phyloP scores from a whole-genome alignment of 192 early-diverging fungal species.

The Backusella circina region DNA sequence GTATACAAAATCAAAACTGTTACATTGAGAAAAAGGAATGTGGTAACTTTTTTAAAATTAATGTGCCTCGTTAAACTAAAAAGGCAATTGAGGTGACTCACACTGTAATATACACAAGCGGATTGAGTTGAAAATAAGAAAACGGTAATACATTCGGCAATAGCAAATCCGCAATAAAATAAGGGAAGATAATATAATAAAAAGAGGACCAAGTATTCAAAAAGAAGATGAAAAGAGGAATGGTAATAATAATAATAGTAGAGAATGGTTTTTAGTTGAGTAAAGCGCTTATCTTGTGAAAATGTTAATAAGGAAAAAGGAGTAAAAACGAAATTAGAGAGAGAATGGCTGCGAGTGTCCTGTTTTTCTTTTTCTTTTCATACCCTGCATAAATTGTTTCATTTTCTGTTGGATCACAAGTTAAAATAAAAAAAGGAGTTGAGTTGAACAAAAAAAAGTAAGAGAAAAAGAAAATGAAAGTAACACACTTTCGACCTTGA shows the following conservation, averaged over 20 bases:
- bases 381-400: not conserved
- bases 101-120: not conserved
- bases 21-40: not conserved
- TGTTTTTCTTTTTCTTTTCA: not conserved
- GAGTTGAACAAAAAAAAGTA: not conserved
- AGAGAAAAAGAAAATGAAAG: conserved; percentile 4
- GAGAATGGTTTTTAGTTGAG: not conserved
- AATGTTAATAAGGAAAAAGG: not conserved
- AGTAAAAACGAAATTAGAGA: not conserved
- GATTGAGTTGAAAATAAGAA: not conserved
- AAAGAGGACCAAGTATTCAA: not conserved
- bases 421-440: not conserved
- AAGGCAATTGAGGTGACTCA: not conserved
- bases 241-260: not conserved
- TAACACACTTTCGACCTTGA: conserved; percentile 3
- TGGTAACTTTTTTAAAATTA: not conserved
- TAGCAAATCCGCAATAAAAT: not conserved
- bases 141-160: not conserved
- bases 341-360: not conserved
- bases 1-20: not conserved
- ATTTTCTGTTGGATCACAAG: conserved; percentile 5
- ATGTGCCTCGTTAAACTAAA: not conserved
- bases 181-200: not conserved
- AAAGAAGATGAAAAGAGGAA: not conserved
- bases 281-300: not conserved